A percentile compares a stretch with the other conserved stretches of the same genome.
Conservation (phyloP, 148 eudicot species). For the Rhododendron molle region DNA sequence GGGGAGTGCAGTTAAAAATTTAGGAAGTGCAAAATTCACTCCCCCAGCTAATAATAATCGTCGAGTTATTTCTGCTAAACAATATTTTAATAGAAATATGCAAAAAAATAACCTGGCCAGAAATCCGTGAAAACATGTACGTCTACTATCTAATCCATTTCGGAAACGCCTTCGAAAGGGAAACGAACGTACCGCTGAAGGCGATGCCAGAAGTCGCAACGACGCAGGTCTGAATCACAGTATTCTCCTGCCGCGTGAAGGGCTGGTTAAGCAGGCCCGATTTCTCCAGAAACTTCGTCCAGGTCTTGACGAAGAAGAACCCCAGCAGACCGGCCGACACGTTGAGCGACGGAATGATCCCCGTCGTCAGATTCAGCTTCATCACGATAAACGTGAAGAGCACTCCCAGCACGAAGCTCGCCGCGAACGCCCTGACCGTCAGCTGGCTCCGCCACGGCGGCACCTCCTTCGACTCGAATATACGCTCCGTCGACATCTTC, state of each 20-base stretch:
- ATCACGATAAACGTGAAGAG: slow-evolving; percentile 58
- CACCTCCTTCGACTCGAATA: slow-evolving; percentile 41
- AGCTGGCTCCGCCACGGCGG: slow-evolving; percentile 60
- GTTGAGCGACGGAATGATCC: slow-evolving; percentile 64
- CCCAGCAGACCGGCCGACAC: slow-evolving; percentile 66
- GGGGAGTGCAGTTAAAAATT: too few species aligned
- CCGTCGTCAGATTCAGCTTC: slow-evolving; percentile 70
- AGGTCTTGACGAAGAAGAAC: slow-evolving; percentile 56
- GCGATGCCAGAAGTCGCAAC: slow-evolving; percentile 70
- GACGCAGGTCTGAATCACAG: slow-evolving; percentile 71
- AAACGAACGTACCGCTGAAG: slow-evolving; percentile 44
- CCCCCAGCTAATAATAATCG: too few species aligned
- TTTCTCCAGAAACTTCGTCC: slow-evolving; percentile 42
- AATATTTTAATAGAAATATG: too few species aligned
- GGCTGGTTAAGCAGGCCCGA: slow-evolving; percentile 47
- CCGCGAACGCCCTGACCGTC: slow-evolving; percentile 43
- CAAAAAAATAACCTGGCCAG: too few species aligned
- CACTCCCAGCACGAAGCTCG: slow-evolving; percentile 35
- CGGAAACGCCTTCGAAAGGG: background rate
- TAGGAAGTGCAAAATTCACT: too few species aligned
- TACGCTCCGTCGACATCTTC: slow-evolving; percentile 27
- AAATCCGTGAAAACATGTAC: too few species aligned
- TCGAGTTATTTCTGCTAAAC: too few species aligned
- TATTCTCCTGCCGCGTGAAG: slow-evolving; percentile 70
- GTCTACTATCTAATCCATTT: background rate